phyloP scores from a whole-genome alignment of 108 stramenopile species.

The Heterococcus sp. region DNA sequence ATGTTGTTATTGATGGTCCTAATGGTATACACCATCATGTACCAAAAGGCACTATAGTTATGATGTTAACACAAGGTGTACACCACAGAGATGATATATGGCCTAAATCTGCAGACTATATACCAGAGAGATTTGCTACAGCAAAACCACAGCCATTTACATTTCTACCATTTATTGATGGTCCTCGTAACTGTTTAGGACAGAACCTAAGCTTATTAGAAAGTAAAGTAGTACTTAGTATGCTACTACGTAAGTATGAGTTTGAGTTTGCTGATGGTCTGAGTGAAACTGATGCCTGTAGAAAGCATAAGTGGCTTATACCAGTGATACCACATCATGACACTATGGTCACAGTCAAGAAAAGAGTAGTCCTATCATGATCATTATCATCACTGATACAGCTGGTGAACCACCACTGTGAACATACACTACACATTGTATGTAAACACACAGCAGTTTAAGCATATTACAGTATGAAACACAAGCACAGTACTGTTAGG shows the following conservation, averaged over 20 bases:
- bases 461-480: no score
- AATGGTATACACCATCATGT: background rate
- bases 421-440: no score
- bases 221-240: constrained; percentile 38
- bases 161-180: constrained; percentile 60
- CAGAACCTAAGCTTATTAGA: constrained; percentile 57
- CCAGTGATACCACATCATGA: constrained; percentile 32
- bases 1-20: background rate
- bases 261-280: constrained; percentile 6
- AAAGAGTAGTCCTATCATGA: background rate
- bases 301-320: constrained; percentile 32
- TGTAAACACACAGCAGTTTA: no score
- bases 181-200: constrained; percentile 57
- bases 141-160: constrained; percentile 12
- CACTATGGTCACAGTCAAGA: background rate
- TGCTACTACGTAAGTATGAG: constrained; percentile 13
- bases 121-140: constrained; percentile 39
- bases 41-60: background rate
- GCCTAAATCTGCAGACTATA: constrained; percentile 44
- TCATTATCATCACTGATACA: no score
- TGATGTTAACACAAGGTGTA: constrained; percentile 27
- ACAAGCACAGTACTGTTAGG: no score
- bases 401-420: no score
- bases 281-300: constrained; percentile 13
- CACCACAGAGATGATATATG: constrained; percentile 52